A percentile compares a stretch with the other conserved stretches of the same genome.
Evolutionary conservation across 768 basidiomycete species (phyloP).

Genomic region (Dentipellis fragilis): DNA sequence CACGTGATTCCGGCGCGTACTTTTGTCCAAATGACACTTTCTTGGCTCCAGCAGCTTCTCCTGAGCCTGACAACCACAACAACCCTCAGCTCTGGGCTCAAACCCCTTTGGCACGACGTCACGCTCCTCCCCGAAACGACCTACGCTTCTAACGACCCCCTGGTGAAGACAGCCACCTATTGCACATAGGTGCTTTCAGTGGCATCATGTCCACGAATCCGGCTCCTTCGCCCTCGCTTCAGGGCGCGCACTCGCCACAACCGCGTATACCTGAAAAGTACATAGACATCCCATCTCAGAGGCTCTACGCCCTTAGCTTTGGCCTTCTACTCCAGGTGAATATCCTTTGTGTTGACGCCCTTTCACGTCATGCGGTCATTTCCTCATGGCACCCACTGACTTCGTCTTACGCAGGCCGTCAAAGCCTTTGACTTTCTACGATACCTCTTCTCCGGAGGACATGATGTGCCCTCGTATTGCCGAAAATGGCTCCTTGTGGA

Average conservation of each 20-base stretch:
- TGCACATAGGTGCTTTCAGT: no score
- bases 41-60: not conserved
- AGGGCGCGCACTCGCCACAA: slow-evolving; percentile 1
- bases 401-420: slow-evolving; percentile 39
- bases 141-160: no score
- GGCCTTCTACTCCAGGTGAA: slow-evolving; percentile 69
- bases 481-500: slow-evolving; percentile 70
- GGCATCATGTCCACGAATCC: not conserved
- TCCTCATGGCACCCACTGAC: not conserved
- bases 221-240: not conserved
- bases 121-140: no score
- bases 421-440: slow-evolving; percentile 66
- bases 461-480: slow-evolving; percentile 31
- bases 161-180: no score
- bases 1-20: slow-evolving; percentile 1
- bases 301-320: slow-evolving; percentile 68
- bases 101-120: no score
- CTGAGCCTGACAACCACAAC: not conserved
- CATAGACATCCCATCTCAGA: slow-evolving; percentile 68
- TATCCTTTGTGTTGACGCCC: not conserved
- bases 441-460: slow-evolving; percentile 34
- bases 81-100: not conserved
- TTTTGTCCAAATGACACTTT: not conserved
- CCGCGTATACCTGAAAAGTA: slow-evolving; percentile 67
- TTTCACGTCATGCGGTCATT: no score